These are phyloP conservation scores for Kwoniella botswanensis DNA, from an alignment of 768 basidiomycete species.

Conservation along the genomic window DNA sequence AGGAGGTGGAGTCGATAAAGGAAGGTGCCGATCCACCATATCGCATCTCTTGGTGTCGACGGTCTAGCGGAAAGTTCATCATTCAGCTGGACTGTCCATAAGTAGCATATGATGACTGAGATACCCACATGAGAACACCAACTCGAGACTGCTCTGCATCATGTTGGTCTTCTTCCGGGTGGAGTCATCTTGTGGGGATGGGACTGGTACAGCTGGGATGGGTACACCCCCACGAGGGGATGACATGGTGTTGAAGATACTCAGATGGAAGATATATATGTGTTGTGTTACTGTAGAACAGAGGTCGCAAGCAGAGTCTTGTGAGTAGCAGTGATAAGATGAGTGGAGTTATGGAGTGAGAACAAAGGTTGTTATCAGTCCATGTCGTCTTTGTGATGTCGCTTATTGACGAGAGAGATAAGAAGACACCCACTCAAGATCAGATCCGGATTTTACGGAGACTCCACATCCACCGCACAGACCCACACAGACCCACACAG, in stretches of 20 bases:
- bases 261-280: background rate
- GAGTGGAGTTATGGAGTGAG: background rate
- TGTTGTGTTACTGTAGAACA: background rate
- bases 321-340: background rate
- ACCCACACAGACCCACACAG: background rate
- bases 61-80: slow-evolving; percentile 31
- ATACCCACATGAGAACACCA: slow-evolving; percentile 51
- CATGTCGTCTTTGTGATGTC: background rate
- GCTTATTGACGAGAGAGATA: background rate
- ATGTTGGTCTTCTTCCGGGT: slow-evolving; percentile 25
- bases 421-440: background rate
- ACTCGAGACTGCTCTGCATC: slow-evolving; percentile 41
- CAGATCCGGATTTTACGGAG: background rate
- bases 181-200: slow-evolving; percentile 3
- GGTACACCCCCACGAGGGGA: slow-evolving; percentile 22
- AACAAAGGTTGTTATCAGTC: slow-evolving; percentile 4
- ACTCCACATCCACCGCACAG: background rate
- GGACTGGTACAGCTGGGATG: slow-evolving; percentile 26
- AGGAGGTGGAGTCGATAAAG: slow-evolving; percentile 37
- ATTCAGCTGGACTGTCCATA: background rate
- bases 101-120: background rate
- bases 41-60: slow-evolving; percentile 49
- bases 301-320: background rate
- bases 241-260: slow-evolving; percentile 5
- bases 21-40: slow-evolving; percentile 53